Evolutionary conservation across 129 eudicot species (phyloP).

Genomic region (Scalesia atractyloides): DNA sequence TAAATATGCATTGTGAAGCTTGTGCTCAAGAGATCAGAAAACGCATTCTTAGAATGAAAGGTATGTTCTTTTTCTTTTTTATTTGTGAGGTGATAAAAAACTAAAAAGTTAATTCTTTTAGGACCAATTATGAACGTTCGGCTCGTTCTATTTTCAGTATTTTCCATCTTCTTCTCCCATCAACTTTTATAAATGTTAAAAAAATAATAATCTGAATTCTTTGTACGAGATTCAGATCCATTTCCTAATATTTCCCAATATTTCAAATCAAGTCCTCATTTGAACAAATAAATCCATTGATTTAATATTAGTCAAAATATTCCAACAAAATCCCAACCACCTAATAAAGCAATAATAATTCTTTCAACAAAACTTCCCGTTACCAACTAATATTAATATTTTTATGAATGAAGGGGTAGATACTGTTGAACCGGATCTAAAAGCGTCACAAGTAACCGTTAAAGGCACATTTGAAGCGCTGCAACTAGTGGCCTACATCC

Average conservation of each 20-base stretch:
- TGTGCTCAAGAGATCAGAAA: conserved; percentile 88
- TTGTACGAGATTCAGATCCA: conserved; percentile 27
- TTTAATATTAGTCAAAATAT: conserved; percentile 23
- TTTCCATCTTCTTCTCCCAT: conserved; percentile 13
- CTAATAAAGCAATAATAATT: neutral
- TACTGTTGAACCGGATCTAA: conserved; percentile 78
- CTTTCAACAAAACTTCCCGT: neutral
- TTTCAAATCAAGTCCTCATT: conserved; percentile 8
- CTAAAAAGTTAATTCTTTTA: neutral
- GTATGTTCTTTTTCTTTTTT: conserved; percentile 28
- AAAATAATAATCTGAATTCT: conserved; percentile 7
- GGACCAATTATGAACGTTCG: conserved; percentile 11
- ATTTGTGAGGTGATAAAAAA: neutral
- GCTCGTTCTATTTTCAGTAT: no score
- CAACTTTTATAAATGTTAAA: conserved; percentile 31
- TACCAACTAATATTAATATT: neutral
- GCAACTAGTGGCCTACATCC: conserved; percentile 56
- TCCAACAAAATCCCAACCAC: conserved; percentile 39
- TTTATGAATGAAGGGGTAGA: conserved; percentile 64
- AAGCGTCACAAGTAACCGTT: conserved; percentile 74
- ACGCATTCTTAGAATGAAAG: conserved; percentile 77
- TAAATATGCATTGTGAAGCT: conserved; percentile 94
- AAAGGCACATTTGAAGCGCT: conserved; percentile 63
- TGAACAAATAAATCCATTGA: neutral
- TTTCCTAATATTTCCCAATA: neutral